Percentiles rank a stretch among this genome's conserved stretches.
These are phyloP conservation scores for Pisolithus microcarpus DNA, from an alignment of 768 basidiomycete species.

Conservation along the genomic window DNA sequence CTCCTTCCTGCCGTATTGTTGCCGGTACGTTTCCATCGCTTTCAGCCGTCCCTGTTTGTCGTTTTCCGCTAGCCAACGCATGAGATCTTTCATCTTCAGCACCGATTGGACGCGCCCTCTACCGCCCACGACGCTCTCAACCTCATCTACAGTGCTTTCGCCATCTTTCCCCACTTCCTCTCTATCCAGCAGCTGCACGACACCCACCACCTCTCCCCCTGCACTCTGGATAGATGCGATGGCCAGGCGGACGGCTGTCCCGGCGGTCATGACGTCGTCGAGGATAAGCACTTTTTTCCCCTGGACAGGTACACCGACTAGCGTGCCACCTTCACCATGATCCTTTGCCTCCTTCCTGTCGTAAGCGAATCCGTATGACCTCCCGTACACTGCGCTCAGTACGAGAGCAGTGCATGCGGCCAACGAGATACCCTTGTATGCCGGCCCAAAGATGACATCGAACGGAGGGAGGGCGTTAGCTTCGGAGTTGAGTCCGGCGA, in stretches of 20 bases:
- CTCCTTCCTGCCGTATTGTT: constrained; percentile 23
- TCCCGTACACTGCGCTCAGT: constrained; percentile 56
- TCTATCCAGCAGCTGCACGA: constrained; percentile 78
- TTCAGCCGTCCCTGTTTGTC: constrained; percentile 57
- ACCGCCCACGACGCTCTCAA: constrained; percentile 67
- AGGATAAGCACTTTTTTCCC: constrained; percentile 81
- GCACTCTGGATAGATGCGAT: constrained; percentile 62
- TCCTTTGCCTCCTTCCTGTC: constrained; percentile 95
- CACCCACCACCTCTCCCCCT: constrained; percentile 82
- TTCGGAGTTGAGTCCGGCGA: constrained; percentile 31
- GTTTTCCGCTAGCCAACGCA: constrained; percentile 71
- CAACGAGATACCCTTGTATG: constrained; percentile 95
- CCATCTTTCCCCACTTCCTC: constrained; percentile 38
- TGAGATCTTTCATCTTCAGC: constrained; percentile 78
- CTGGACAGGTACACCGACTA: constrained; percentile 80
- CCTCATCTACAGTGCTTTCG: constrained; percentile 74
- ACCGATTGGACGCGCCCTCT: constrained; percentile 67
- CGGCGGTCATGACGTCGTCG: constrained; percentile 95
- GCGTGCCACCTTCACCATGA: constrained; percentile 89
- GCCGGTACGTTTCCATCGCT: constrained; percentile 65
- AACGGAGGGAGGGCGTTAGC: constrained; percentile 35
- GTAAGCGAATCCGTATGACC: constrained; percentile 77
- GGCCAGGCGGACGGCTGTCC: constrained; percentile 79
- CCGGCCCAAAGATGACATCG: constrained; percentile 91
- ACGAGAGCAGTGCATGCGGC: constrained; percentile 78